A percentile compares a stretch with the other conserved stretches of the same genome.
Conservation (phyloP, 805 yeast species). For the Metahyphopichia silvanorum region DNA sequence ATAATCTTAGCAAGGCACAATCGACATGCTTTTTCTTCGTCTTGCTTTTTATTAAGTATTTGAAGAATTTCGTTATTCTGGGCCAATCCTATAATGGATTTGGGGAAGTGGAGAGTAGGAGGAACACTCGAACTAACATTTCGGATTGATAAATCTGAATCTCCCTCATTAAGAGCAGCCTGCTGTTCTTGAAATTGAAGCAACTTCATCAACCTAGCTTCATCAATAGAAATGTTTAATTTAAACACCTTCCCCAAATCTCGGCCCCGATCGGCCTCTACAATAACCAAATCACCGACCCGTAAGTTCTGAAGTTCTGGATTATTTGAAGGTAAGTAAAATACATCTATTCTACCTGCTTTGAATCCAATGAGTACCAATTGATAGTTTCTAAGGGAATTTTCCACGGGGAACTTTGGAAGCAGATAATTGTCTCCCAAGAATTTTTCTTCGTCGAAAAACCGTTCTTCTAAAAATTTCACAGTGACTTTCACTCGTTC, state of each 20-base stretch:
- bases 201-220: conserved; percentile 64
- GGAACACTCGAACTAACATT: conserved; percentile 28
- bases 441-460: conserved; percentile 25
- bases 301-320: conserved; percentile 29
- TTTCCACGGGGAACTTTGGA: conserved; percentile 35
- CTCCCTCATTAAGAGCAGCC: conserved; percentile 47
- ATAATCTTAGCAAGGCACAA: conserved; percentile 58
- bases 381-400: conserved; percentile 30
- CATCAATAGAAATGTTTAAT: conserved; percentile 56
- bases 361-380: conserved; percentile 73
- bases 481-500: conserved; percentile 36
- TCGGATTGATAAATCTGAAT: conserved; percentile 17
- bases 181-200: conserved; percentile 71
- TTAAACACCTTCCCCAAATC: conserved; percentile 69
- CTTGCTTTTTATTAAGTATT: conserved; percentile 55
- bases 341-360: conserved; percentile 76
- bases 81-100: conserved; percentile 63
- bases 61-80: conserved; percentile 57
- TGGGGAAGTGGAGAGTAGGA: conserved; percentile 58
- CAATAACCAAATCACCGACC: conserved; percentile 69
- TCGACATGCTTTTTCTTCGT: conserved; percentile 66
- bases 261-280: conserved; percentile 79
- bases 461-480: conserved; percentile 23
- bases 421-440: conserved; percentile 29
- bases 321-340: conserved; percentile 46